Conservation (phyloP, 805 yeast species). For the Candida saitoana region DNA sequence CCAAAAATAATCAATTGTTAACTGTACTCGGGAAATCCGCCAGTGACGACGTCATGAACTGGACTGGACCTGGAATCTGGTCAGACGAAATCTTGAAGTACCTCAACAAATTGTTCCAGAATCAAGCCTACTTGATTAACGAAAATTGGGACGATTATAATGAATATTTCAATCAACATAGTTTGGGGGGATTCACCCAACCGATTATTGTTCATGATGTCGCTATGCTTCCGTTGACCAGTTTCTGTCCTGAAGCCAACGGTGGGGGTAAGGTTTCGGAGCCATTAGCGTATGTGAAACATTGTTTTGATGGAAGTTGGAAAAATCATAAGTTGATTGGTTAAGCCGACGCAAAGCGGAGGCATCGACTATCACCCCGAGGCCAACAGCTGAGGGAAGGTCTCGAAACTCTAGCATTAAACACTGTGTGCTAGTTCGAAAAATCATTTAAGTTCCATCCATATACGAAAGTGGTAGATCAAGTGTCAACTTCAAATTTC, state of each 20-base stretch:
- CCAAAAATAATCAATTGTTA: slow-evolving; percentile 42
- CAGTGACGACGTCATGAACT: slow-evolving; percentile 80
- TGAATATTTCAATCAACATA: slow-evolving; percentile 42
- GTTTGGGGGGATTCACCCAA: slow-evolving; percentile 52
- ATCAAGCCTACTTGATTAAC: slow-evolving; percentile 17
- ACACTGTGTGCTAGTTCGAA: no score
- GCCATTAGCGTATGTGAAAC: slow-evolving; percentile 82
- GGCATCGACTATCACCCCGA: no score
- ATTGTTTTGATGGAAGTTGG: slow-evolving; percentile 68
- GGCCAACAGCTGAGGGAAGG: no score
- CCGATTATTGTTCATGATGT: slow-evolving; percentile 65
- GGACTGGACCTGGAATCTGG: slow-evolving; percentile 97
- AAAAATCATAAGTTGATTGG: slow-evolving; percentile 26
- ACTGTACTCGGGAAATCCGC: slow-evolving; percentile 53
- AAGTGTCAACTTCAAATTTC: no score
- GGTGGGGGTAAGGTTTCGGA: slow-evolving; percentile 65
- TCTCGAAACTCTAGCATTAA: no score
- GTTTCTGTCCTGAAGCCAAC: slow-evolving; percentile 77
- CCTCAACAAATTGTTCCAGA: slow-evolving; percentile 35
- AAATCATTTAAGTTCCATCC: no score
- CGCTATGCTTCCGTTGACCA: slow-evolving; percentile 65
- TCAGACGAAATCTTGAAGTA: slow-evolving; percentile 82
- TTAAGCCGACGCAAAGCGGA: no score
- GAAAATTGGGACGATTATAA: slow-evolving; percentile 22
- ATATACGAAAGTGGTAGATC: no score